Evolutionary conservation across 768 basidiomycete species (phyloP).

Genomic region (Pleurotus pulmonarius): DNA sequence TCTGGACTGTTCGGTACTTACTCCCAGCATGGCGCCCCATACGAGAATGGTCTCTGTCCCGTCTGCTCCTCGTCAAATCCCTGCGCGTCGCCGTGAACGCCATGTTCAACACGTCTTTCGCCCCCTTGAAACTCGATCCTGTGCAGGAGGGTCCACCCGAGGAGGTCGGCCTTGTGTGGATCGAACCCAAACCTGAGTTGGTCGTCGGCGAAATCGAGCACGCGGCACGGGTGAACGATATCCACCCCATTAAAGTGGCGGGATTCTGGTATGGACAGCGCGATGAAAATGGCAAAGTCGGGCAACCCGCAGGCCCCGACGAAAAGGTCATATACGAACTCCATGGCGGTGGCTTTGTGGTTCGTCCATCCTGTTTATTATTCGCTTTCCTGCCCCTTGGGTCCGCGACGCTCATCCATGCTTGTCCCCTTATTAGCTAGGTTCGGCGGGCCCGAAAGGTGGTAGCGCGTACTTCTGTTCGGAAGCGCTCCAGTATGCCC

Average conservation of each 20-base stretch:
- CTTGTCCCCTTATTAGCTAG: neutral
- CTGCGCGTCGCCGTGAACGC: neutral
- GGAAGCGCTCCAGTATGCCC: conserved; percentile 3
- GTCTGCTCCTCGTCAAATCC: conserved; percentile 1
- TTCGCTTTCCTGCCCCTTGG: conserved; percentile 12
- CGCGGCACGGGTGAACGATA: conserved; percentile 22
- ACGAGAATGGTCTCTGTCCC: neutral
- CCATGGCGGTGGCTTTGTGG: conserved; percentile 27
- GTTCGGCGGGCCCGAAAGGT: conserved; percentile 1
- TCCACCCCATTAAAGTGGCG: conserved; percentile 23
- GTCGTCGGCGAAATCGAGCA: conserved; percentile 25
- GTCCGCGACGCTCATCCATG: neutral
- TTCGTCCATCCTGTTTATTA: conserved; percentile 22
- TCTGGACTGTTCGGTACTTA: conserved; percentile 12
- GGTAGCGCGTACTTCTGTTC: conserved; percentile 8
- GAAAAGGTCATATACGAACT: conserved; percentile 30
- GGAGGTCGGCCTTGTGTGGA: conserved; percentile 21
- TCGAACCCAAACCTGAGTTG: conserved; percentile 26
- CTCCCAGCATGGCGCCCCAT: conserved; percentile 15
- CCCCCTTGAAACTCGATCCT: neutral
- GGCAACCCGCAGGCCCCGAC: conserved; percentile 16
- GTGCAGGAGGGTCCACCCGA: too few relatives aligned
- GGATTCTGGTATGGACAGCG: conserved; percentile 32
- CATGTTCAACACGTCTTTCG: conserved; percentile 2
- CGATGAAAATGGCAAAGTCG: conserved; percentile 7